Base-by-base conservation (phyloP, 768 basidiomycete species). In the Xanthoconium stramineum region DNA sequence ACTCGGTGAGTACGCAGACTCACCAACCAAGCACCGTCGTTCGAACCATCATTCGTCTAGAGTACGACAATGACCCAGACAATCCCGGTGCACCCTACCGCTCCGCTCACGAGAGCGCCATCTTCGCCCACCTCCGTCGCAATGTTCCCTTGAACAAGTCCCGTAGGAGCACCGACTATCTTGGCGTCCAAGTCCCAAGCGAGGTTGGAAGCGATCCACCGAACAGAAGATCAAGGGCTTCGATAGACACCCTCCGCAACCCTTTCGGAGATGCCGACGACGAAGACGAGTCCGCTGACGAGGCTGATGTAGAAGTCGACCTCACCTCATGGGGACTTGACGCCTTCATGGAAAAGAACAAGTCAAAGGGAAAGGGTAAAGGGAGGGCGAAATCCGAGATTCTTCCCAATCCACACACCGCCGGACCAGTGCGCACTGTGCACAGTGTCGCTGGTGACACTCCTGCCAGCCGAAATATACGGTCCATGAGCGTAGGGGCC, bases 51-150 rank as follows among this genome's bases (percentile, higher is more conserved):
- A 43, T 53, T 50, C 30, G 3, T 43, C 17, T 59, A 94, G 93
- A 95, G 72, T 95, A 95, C 68, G 93, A 95, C 78, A 94, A 94
- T 61, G 91, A 94, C 68, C 77, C 81, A 36, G 75, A 79, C n/a
- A 77, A 91, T 67, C 85, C 86, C 7, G 72, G 83, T 50, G 78
- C 75, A 12, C 83, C 83, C 9, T 73, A 76, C 59, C 81, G 79
- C 53, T 86, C 82, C 46, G 91, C 91, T 5, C 82, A 91, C 43
- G 89, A 93, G 57, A 92, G 90, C 57, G 91, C 90, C 49, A 88
- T 94, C 57, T 93, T 94, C 64, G 79, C 87, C n/a, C 86, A 89
- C 68, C 75, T 91, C 39, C 84, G 88, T 33, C 82, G 77, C 45
- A 69, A 80, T 49, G 75, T 78, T 49, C 78, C 79, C 48, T 74